Evolutionary conservation across 2,329 filamentous ascomycete genomes (phyloP).

Genomic region (Fusarium graminum): DNA sequence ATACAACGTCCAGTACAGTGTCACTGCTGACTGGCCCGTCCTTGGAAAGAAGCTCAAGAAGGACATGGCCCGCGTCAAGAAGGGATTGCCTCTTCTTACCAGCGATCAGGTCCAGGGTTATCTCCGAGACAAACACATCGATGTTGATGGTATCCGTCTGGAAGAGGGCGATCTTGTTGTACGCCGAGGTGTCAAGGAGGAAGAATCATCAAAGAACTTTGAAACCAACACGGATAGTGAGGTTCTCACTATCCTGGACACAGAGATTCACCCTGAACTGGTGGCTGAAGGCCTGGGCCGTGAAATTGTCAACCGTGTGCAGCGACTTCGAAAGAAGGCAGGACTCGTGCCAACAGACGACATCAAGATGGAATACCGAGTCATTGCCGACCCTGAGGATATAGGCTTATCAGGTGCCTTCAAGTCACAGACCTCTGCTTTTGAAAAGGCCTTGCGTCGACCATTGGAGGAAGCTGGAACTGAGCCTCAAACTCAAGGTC

Average conservation of each 20-base stretch:
- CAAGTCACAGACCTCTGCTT: slow-evolving; percentile 72
- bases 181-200: slow-evolving; percentile 81
- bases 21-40: slow-evolving; percentile 91
- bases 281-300: slow-evolving; percentile 89
- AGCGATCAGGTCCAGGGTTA: slow-evolving; percentile 87
- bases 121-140: slow-evolving; percentile 77
- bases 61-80: slow-evolving; percentile 91
- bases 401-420: slow-evolving; percentile 80
- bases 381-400: slow-evolving; percentile 82
- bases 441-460: slow-evolving; percentile 82
- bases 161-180: slow-evolving; percentile 83
- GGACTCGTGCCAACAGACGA: slow-evolving; percentile 92
- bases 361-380: slow-evolving; percentile 91
- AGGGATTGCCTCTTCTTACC: slow-evolving; percentile 82
- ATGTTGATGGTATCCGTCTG: slow-evolving; percentile 87
- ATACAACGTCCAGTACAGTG: slow-evolving; percentile 93
- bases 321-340: slow-evolving; percentile 93
- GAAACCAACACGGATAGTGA: slow-evolving; percentile 92
- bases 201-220: slow-evolving; percentile 76
- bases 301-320: slow-evolving; percentile 93
- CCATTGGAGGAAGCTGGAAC: slow-evolving; percentile 70
- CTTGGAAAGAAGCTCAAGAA: slow-evolving; percentile 98
- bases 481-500: slow-evolving; percentile 44
- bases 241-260: slow-evolving; percentile 91
- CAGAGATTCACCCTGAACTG: slow-evolving; percentile 84